Base-by-base conservation (phyloP, 2,329 filamentous ascomycete species). In the Colletotrichum sp. region DNA sequence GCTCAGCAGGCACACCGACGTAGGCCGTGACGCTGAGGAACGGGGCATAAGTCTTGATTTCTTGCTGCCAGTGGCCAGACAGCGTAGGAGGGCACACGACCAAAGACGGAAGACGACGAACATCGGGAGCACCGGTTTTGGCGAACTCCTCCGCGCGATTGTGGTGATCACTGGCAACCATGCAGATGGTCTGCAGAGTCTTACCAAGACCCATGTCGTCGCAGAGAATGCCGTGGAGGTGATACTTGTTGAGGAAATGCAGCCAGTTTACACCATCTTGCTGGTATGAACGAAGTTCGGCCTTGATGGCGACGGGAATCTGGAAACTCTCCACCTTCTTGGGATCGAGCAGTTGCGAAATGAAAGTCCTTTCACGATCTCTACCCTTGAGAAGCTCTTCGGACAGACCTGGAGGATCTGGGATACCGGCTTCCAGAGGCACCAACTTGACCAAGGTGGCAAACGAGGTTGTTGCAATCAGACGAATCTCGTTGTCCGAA, bases 181-280 rank as follows among this genome's bases (percentile, higher is more conserved):
- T 99, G 85, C 97, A 99, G 26, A 99, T 92, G 0, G 98, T 99
- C 84, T 99, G 97, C 13, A 99, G 88, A 2, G 97, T 99, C 87
- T 99, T 99, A 66, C 97, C 97, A 32, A 99, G 94, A 81, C 97
- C 97, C 97, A 99, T 99, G 84, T 99, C 97, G 82, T 99, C 97
- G 83, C 97, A 99, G 76, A 99, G 95, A 84, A 99, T 98, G 65
- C 97, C 97, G 80, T 99, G 98, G 2, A 99, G 92, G 81, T 99
- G 96, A 83, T 99, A 99, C 74, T 96, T 96, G 84, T 99, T 99
- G 79, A 99, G 93, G 87, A 99, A 99, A 72, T 98, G 93, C 68
- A 99, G 92, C 97, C 97, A 99, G 83, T 99, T 99, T 82, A 99
- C 96, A 83, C 97, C 97, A 70, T 99, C 97, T 85, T 99, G 97